Conservation (phyloP, 345 rosid species). For the Noccaea bulbosa region DNA sequence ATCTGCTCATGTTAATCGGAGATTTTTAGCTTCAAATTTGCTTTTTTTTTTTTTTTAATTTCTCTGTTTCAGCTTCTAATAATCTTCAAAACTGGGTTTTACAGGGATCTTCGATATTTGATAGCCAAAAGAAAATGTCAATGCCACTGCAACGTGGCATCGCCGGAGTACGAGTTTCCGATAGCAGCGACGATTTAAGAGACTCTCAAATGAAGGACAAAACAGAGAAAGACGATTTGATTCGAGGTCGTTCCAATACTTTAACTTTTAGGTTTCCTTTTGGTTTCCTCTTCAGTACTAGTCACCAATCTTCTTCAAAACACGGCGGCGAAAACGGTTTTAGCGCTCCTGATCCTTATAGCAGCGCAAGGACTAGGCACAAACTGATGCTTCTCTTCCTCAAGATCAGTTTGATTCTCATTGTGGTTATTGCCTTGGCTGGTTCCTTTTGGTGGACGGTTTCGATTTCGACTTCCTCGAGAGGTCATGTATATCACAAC, state of each 20-base stretch:
- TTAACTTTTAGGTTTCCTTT: conserved; percentile 65
- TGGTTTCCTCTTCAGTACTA: conserved; percentile 43
- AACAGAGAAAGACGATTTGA: conserved; percentile 66
- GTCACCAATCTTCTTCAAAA: conserved; percentile 59
- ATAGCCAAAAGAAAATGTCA: conserved; percentile 50
- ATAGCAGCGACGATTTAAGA: conserved; percentile 59
- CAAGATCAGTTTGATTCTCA: conserved; percentile 73
- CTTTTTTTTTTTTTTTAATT: no score
- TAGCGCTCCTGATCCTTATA: conserved; percentile 54
- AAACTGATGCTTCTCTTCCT: conserved; percentile 59
- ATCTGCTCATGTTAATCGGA: conserved; percentile 43
- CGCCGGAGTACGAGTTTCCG: conserved; percentile 67
- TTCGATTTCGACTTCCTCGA: conserved; percentile 68
- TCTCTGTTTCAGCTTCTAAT: conserved; percentile 12
- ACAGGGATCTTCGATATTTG: conserved; percentile 48
- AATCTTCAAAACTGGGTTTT: neutral
- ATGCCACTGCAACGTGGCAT: conserved; percentile 81
- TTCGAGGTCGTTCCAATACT: conserved; percentile 52
- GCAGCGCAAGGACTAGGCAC: conserved; percentile 63
- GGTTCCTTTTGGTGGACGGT: conserved; percentile 98
- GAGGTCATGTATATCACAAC: conserved; percentile 75
- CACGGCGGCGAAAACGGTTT: conserved; percentile 70
- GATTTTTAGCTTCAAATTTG: neutral
- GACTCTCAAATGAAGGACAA: conserved; percentile 84
- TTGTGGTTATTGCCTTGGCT: conserved; percentile 63